Evolutionary conservation across 306 rosid species (phyloP), one percentile per base, ranked within the genome.

Genomic region (Pterocarpus macrocarpus): DNA sequence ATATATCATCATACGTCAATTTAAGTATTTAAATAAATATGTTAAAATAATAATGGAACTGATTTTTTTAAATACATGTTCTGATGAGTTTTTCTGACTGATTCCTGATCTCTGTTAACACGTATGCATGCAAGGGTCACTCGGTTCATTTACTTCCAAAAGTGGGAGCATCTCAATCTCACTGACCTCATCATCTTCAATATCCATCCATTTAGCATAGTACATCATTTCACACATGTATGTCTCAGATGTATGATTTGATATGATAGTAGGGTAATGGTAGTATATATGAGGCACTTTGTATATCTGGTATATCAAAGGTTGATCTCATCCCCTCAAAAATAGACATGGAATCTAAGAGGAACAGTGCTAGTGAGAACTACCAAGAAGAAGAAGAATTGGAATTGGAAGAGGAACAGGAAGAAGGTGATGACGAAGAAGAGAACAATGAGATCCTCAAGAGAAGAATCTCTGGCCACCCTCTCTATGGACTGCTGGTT

Each of bases 381-480:
- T 47, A 52, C 79, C 64, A 81, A 52, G 36, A 73, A 33, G 63
- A 75, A 10, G 58, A 70, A 17, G 76, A 47, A 12, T 45, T 45
- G 9, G 12, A 45, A 45, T 47, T 47, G 12, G 53, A 64, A 5
- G 61, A 59, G 45, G 12, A 73, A 14, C 16, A 45, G 4, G 57
- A 77, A 2, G 64, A 63, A 1, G 41, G 8, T 5, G 44, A 66
- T 7, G 56, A 52, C 5, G 34, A 71, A 13, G 67, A 58, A 36
- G 85, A 81, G 6, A 83, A 85, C n/a, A 71, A 80, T 78, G 95
- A 90, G 80, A 81, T 76, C 35, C 94, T 94, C 84, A 92, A 91
- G 85, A 86, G 68, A 50, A 92, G 87, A 86, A 94, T 94, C 80
- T 90, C 95, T n/a, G 75, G 17, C 41, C 98, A 94, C 83, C 98